Evolutionary conservation across 179 eudicot species (phyloP).

Genomic region (Beta corolliflora): DNA sequence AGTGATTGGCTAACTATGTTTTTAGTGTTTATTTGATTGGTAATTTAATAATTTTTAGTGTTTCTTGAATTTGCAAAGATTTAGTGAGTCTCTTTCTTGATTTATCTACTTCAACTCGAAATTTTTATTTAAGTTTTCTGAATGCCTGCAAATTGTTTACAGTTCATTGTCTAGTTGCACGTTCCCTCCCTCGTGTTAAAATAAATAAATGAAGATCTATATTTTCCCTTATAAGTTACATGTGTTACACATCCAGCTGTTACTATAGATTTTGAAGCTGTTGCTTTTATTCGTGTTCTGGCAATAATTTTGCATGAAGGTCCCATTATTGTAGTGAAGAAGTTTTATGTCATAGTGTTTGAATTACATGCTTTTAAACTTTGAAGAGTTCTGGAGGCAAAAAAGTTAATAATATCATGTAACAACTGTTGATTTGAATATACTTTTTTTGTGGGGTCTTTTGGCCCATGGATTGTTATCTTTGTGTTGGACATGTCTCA

Average conservation of each 20-base stretch:
- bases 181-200: too few species aligned
- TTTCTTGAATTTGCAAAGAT: neutral
- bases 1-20: neutral
- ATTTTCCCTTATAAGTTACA: neutral
- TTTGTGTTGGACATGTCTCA: neutral
- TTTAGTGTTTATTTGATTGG: neutral
- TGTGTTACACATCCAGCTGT: neutral
- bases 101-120: too few species aligned
- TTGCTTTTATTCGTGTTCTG: neutral
- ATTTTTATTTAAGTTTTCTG: too few species aligned
- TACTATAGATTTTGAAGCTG: neutral
- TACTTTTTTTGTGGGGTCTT: neutral
- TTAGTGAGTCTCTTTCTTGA: neutral
- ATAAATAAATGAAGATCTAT: neutral
- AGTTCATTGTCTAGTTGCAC: too few species aligned
- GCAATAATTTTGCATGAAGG: neutral
- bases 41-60: neutral
- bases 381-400: neutral
- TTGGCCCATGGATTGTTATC: neutral
- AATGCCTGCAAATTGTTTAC: too few species aligned
- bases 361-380: neutral
- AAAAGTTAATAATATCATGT: neutral
- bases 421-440: neutral
- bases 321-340: neutral
- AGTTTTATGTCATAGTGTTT: neutral